A percentile compares a stretch with the other conserved stretches of the same genome.
These are phyloP conservation scores for Cylindrotheca closterium DNA, from an alignment of 108 stramenopile species.

Conservation along the genomic window DNA sequence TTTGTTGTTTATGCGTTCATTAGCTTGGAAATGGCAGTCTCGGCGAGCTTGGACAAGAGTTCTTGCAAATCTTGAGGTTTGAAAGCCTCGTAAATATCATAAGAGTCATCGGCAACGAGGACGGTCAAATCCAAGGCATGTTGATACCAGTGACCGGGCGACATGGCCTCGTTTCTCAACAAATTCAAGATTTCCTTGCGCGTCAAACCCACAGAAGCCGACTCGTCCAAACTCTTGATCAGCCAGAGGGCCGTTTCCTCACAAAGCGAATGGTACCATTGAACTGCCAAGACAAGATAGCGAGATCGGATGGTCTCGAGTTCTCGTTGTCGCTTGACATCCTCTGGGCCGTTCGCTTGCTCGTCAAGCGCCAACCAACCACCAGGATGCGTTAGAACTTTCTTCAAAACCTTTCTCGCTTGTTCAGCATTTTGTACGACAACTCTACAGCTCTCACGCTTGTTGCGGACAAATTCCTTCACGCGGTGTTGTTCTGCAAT, in stretches of 20 bases:
- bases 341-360: slow-evolving; percentile 32
- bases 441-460: slow-evolving; percentile 31
- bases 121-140: slow-evolving; percentile 54
- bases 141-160: slow-evolving; percentile 67
- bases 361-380: slow-evolving; percentile 67
- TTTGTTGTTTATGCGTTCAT: slow-evolving; percentile 1
- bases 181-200: slow-evolving; percentile 32
- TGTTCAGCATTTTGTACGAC: slow-evolving; percentile 49
- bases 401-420: slow-evolving; percentile 43
- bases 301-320: slow-evolving; percentile 42
- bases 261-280: slow-evolving; percentile 62
- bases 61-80: slow-evolving; percentile 32
- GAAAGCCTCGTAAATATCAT: slow-evolving; percentile 49
- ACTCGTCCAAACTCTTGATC: slow-evolving; percentile 54
- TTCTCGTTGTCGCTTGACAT: slow-evolving; percentile 38
- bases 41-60: slow-evolving; percentile 51
- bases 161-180: slow-evolving; percentile 32
- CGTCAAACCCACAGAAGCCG: slow-evolving; percentile 6
- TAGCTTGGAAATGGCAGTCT: slow-evolving; percentile 25
- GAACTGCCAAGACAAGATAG: slow-evolving; percentile 51
- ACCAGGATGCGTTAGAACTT: slow-evolving; percentile 61
- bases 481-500: slow-evolving; percentile 35
- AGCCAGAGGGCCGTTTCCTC: slow-evolving; percentile 73
- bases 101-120: slow-evolving; percentile 60
- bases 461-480: slow-evolving; percentile 32